Evolutionary conservation across 192 early-diverging fungal species (phyloP).

Genomic region (Phycomyces nitens): DNA sequence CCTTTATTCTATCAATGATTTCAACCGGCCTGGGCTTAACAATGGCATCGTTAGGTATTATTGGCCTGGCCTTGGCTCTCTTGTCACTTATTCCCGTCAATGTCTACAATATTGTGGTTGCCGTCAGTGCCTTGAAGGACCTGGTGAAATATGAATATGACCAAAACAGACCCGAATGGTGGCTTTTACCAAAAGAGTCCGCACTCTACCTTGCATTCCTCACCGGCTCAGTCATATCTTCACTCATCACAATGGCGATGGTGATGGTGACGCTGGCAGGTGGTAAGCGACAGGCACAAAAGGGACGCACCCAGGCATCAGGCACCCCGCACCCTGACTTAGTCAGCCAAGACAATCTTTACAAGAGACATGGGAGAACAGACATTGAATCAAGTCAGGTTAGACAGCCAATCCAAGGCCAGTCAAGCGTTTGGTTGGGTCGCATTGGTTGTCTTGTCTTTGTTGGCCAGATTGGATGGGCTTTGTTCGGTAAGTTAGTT

Average conservation of each 20-base stretch:
- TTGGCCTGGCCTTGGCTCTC: constrained; percentile 8
- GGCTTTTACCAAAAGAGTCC: background rate
- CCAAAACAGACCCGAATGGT: background rate
- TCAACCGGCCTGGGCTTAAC: constrained; percentile 3
- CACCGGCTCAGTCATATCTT: constrained; percentile 10
- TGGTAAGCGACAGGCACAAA: constrained; percentile 6
- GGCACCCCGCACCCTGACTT: background rate
- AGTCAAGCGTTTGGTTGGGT: background rate
- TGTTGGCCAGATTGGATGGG: constrained; percentile 8
- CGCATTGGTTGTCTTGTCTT: background rate
- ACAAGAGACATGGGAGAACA: background rate
- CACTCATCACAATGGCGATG: background rate
- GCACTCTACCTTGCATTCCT: constrained; percentile 13
- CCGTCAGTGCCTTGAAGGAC: background rate
- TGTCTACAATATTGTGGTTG: constrained; percentile 14
- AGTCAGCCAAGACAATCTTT: background rate
- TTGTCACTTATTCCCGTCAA: constrained; percentile 10
- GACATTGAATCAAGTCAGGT: background rate
- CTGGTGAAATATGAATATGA: constrained; percentile 9
- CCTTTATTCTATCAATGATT: background rate
- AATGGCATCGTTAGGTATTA: constrained; percentile 11
- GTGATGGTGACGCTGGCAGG: background rate
- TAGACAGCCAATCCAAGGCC: background rate
- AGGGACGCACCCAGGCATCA: background rate
- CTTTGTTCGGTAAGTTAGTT: constrained; percentile 10